Evolutionary conservation across 1,139 yeast genomes (phyloP).

Genomic region (Arxiozyma slooffiae): DNA sequence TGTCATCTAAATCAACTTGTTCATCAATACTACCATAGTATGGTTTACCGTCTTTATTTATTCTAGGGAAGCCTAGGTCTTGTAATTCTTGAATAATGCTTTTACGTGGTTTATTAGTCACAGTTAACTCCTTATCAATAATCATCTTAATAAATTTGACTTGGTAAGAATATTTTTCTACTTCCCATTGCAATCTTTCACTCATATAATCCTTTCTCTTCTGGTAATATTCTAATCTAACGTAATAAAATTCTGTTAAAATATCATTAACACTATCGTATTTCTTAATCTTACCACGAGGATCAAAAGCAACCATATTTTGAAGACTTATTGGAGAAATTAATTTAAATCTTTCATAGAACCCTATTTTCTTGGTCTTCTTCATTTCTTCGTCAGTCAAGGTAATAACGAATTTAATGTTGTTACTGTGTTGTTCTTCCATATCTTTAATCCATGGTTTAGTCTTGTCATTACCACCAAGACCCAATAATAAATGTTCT

Average conservation of each 20-base stretch:
- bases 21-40: slow-evolving; percentile 32
- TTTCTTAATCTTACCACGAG: slow-evolving; percentile 79
- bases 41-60: slow-evolving; percentile 60
- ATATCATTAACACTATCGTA: slow-evolving; percentile 72
- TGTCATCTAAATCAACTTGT: slow-evolving; percentile 26
- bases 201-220: slow-evolving; percentile 77
- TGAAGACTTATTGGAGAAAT: slow-evolving; percentile 56
- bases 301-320: slow-evolving; percentile 94
- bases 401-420: slow-evolving; percentile 69
- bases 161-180: slow-evolving; percentile 67
- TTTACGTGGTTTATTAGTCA: slow-evolving; percentile 66
- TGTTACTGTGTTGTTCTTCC: slow-evolving; percentile 86
- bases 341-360: slow-evolving; percentile 75
- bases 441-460: slow-evolving; percentile 88
- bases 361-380: slow-evolving; percentile 62
- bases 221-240: slow-evolving; percentile 83
- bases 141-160: slow-evolving; percentile 89
- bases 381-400: slow-evolving; percentile 74
- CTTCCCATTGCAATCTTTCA: slow-evolving; percentile 58
- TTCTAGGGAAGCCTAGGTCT: slow-evolving; percentile 60
- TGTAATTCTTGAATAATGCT: slow-evolving; percentile 56
- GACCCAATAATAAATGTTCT: slow-evolving; percentile 66
- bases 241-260: slow-evolving; percentile 70
- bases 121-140: slow-evolving; percentile 59
- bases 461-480: slow-evolving; percentile 60